phyloP scores from a whole-genome alignment of 148 eudicot species.

The Chenopodium formosanum region DNA sequence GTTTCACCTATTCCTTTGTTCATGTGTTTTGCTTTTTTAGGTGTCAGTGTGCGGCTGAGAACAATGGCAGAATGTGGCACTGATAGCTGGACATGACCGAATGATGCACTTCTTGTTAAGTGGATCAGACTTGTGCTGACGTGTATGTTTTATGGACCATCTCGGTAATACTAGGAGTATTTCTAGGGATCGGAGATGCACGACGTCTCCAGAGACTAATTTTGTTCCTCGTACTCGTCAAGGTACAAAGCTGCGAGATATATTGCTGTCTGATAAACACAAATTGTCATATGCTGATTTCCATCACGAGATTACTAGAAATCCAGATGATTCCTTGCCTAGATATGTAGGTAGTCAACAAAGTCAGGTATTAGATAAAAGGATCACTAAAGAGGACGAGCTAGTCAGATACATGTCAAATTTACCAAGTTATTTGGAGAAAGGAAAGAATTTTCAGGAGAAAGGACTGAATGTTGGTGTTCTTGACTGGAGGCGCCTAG shows the following conservation, averaged over 20 bases:
- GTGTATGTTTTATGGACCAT: conserved; percentile 30
- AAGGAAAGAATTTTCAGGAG: conserved; percentile 50
- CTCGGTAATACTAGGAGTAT: conserved; percentile 17
- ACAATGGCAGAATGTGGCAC: background rate
- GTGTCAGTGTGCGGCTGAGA: conserved; percentile 18
- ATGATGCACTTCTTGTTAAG: conserved; percentile 2
- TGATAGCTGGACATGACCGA: conserved; percentile 4
- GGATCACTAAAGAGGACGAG: conserved; percentile 53
- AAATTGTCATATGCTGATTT: conserved; percentile 52
- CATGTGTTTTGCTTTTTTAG: background rate
- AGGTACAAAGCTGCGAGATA: conserved; percentile 50
- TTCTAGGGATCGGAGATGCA: conserved; percentile 27
- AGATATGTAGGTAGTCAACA: conserved; percentile 33
- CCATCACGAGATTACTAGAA: conserved; percentile 44
- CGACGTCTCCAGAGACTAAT: conserved; percentile 30
- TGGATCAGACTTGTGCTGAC: conserved; percentile 18
- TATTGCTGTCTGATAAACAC: conserved; percentile 43
- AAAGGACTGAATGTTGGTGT: conserved; percentile 80
- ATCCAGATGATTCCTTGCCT: conserved; percentile 28
- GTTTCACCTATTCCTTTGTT: background rate
- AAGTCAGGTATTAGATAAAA: conserved; percentile 33
- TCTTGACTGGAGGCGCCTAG: conserved; percentile 67
- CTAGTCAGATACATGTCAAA: conserved; percentile 79
- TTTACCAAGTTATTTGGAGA: conserved; percentile 74
- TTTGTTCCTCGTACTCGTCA: conserved; percentile 33